Base-by-base conservation (phyloP, 2,329 filamentous ascomycete genomes). In the Fusarium oligoseptatum region DNA sequence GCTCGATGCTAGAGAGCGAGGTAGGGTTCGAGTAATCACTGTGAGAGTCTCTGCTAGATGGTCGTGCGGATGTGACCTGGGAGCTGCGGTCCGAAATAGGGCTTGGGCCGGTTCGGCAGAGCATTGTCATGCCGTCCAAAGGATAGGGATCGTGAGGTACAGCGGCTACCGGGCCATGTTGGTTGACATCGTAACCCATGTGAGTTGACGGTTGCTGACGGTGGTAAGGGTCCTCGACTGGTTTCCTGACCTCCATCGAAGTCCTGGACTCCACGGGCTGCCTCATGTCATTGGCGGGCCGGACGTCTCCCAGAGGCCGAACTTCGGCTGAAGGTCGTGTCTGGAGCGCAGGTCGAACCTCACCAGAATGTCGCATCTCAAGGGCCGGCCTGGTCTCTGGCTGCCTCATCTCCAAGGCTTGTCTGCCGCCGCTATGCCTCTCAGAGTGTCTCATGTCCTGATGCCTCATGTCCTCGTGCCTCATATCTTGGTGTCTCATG, bases 51-150 rank as follows among this genome's bases (percentile, higher is more conserved):
- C 94, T 91, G 81, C 95, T 98, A 15, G 93, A 93, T 56, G 95
- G 94, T 55, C 95, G 90, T 60, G 90, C 91, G 27, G 92, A 91
- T 24, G 89, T 88, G 29, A 85, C 79, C 29, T 86, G 83, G 6
- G 85, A 86, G 70, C 83, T 84, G 39, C 82, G 83, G 88, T 95
- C 83, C 84, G 90, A 84, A 17, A 81, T 79, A 43, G 92, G 89
- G 5, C 92, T 93, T 52, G 93, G 89, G 7, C 92, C 93, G 43
- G 94, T 92, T 69, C 95, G 92, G 83, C 96, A 98, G 72, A 98
- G 93, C 90, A 98, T 97, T 0, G 96, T 98, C 95, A 98, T 98
- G 6, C 95, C 96, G 81, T 98, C 96, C 82, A 93, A 91, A 0
- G 96, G 95, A 81, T 98, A 98, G 11, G 97, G 95, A 77, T 98